Base-by-base conservation (phyloP, 2,329 filamentous ascomycete species). In the Nannizziopsis barbatae region DNA sequence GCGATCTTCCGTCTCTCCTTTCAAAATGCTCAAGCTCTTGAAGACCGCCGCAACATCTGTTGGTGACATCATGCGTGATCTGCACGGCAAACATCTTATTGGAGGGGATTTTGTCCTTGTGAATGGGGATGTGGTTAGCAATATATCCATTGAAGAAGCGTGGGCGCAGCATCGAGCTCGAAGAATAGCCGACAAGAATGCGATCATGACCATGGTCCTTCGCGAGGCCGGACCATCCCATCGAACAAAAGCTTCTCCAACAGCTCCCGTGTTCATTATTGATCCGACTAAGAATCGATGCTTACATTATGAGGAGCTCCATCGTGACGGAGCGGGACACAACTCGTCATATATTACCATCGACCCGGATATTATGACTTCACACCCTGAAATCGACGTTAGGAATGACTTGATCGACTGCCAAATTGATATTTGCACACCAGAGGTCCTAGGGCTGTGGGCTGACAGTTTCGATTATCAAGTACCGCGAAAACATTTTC, bases 391-490 rank as follows among this genome's bases (percentile, higher is more conserved):
- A 62, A 76, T 95, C 44, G 87, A 93, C 57, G 74, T 95, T 15
- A 80, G 89, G 35, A 79, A 84, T 54, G 90, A 98, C 66, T 71
- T 98, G 50, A 84, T 96, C 53, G 92, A 98, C 65, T 89, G 87
- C 57, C 85, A 86, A 45, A 92, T 98, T 60, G 92, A 98, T 63
- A 96, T 98, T 55, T 96, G 90, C 67, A 96, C 92, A 1, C 89
- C 90, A 0, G 92, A 96, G 61, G 89, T 95, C 7, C 76, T 96
- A 38, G 89, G 89, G 6, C 71, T 96, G 50, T 98, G 92, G 86
- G 92, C 88, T 7, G 92, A 98, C 67, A 95, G 89, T 62, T 98
- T 96, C 59, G 90, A 98, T 65, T 96, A 95, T 65, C 88, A 95
- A 63, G 76, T 88, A 6, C 87, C 90, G 1, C 79, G 89, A 47